These are phyloP conservation scores for Larix sibirica DNA, from an alignment of 83 land plant genomes.

Conservation along the genomic window DNA sequence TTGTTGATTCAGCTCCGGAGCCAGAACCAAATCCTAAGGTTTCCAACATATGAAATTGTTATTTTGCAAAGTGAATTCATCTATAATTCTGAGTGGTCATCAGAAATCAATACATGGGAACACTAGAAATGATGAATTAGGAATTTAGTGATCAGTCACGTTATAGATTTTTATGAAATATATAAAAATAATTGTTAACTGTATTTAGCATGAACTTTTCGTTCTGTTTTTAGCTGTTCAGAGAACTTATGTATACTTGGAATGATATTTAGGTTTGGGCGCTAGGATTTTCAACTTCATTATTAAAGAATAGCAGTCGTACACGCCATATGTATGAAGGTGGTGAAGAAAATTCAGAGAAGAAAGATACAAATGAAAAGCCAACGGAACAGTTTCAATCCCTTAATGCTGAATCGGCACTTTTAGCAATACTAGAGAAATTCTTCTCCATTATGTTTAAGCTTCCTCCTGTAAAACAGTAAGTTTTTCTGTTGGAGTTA, in stretches of 20 bases:
- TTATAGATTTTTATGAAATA: background rate
- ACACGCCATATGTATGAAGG: conserved; percentile 46
- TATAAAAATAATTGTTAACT: background rate
- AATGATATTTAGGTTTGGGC: conserved; percentile 81
- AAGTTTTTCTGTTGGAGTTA: background rate
- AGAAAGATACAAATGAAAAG: background rate
- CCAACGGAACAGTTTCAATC: background rate
- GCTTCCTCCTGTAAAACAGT: conserved; percentile 77
- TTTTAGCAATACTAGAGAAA: conserved; percentile 72
- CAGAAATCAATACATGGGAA: no score
- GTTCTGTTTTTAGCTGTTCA: background rate
- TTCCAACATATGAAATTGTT: background rate
- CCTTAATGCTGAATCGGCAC: conserved; percentile 61
- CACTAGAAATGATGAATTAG: no score
- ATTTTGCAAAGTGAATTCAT: background rate
- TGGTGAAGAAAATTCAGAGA: conserved; percentile 17
- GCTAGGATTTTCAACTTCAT: conserved; percentile 93
- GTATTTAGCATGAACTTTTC: background rate
- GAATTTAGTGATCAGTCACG: no score
- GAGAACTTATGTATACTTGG: background rate
- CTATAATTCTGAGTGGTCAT: background rate
- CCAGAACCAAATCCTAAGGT: conserved; percentile 96
- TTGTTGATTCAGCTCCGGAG: conserved; percentile 97
- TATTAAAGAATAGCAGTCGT: conserved; percentile 83
- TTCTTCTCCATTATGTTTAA: conserved; percentile 80